A percentile compares a stretch with the other conserved stretches of the same genome.
Conservation (phyloP, 805 yeast genomes). For the Cephaloascus fragrans region DNA sequence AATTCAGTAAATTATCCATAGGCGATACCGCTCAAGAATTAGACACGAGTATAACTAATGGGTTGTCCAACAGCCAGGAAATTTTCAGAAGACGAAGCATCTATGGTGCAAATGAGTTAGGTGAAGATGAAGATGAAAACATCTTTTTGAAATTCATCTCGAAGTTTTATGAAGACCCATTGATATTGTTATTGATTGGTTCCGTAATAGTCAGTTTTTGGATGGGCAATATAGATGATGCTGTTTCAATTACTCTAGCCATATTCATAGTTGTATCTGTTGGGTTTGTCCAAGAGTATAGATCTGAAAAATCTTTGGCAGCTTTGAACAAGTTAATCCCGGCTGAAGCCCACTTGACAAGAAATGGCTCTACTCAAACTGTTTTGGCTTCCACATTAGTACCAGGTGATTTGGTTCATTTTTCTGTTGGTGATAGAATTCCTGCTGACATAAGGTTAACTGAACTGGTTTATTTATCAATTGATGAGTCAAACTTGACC, state of each 20-base stretch:
- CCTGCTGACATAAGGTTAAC: slow-evolving; percentile 90
- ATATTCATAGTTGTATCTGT: slow-evolving; percentile 90
- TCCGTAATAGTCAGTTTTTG: slow-evolving; percentile 80
- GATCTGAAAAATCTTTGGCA: slow-evolving; percentile 89
- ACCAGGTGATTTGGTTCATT: slow-evolving; percentile 91
- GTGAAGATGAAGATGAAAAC: slow-evolving; percentile 68
- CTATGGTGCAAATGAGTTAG: slow-evolving; percentile 77
- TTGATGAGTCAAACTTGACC: slow-evolving; percentile 91
- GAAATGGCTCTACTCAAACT: slow-evolving; percentile 71
- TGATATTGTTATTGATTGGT: slow-evolving; percentile 79
- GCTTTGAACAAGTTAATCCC: slow-evolving; percentile 92
- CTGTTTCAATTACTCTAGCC: slow-evolving; percentile 88
- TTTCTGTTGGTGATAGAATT: slow-evolving; percentile 87
- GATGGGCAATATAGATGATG: slow-evolving; percentile 96
- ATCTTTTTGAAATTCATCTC: slow-evolving; percentile 62
- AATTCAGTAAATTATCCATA: slow-evolving; percentile 49
- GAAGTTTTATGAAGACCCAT: slow-evolving; percentile 84
- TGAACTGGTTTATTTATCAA: slow-evolving; percentile 67
- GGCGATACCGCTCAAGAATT: slow-evolving; percentile 59
- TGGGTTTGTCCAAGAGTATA: slow-evolving; percentile 94
- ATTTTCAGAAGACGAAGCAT: slow-evolving; percentile 58
- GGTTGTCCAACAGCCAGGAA: slow-evolving; percentile 64
- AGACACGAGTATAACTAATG: slow-evolving; percentile 48
- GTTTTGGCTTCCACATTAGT: slow-evolving; percentile 82
- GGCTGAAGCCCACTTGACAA: slow-evolving; percentile 86